Evolutionary conservation across 371 early-diverging fungal species (phyloP), one percentile per base, ranked within the genome.

Genomic region (Mortierella sp.): DNA sequence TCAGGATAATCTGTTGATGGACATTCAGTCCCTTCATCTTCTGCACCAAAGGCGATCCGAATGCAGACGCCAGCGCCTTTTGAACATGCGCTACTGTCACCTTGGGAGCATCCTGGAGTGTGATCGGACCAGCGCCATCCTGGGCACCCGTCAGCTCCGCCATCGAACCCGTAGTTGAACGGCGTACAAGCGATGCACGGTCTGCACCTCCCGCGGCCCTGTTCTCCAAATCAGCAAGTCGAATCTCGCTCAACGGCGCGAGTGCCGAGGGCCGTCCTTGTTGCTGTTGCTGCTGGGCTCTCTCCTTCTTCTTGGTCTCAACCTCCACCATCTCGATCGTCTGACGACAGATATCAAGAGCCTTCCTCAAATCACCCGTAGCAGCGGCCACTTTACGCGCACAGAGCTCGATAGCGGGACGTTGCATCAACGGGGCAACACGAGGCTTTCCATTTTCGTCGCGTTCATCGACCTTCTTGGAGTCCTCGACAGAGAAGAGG

Each of bases 331-430:
- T 77, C 87, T 97, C 97, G 71, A 97, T 92, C 11, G 97, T 96
- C 79, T 95, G 95, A 7, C 95, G 91, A 86, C 97, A 97, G 27
- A 98, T 94, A 89, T 98, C 98, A 46, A 99, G 88, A 0, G 97
- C 98, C 72, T 95, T 95, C 75, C 99, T 89, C 56, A 98, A 75
- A 88, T 99, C 99, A 6, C 99, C 98, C 41, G 96, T 96, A 0
- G 94, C 93, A 16, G 96, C 95, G 1, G 97, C 97, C 3, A 97
- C 95, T 86, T 98, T 99, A 65, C 98, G 92, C 24, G 98, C 97
- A 83, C 97, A 96, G 16, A 98, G 88, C 84, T 98, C 98, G 29
- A 99, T 92, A 1, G 98, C 98, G 18, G 91, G 89, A n/a, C 91
- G 89, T 46, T 97, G 95, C 85, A 99, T 96, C 74, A 96, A 79